Base-by-base conservation (phyloP, 2,329 filamentous ascomycete genomes). In the Xylaria arbuscula region DNA sequence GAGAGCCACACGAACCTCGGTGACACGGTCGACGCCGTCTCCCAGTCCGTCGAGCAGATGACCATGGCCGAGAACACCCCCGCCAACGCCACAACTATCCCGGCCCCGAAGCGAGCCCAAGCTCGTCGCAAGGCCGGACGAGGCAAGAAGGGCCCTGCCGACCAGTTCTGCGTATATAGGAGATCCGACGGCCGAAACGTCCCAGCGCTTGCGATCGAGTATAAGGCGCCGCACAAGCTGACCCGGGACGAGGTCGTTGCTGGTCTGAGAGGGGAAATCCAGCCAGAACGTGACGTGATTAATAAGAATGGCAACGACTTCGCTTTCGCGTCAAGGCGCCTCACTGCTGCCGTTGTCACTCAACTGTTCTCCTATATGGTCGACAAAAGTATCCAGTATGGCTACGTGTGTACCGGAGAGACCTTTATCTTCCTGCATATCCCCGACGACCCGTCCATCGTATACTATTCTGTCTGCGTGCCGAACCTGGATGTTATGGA, bases 1-100 rank as follows among this genome's bases (percentile, higher is more conserved):
- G 75, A 81, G 66, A 81, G 76, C 70, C 74, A 81, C 55, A 80
- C 74, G 1, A 81, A 80, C 61, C 73, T 80, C 17, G 74, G 77
- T 3, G 40, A 34, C 45, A 67, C 48, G 38, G 72, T 76, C 15
- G 62, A 76, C 55, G 64, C 51, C 57, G 55, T 77, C 19, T 75
- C 75, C 34, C 53, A 74, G 38, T 69, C 74, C 11, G 32, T 76
- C 28, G 73, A 79, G 45, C 53, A 70, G 15, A 71, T 77, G 65
- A 72, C 74, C 19, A 42, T 76, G 15, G 66, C 36, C 42, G 48
- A 42, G 50, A 36, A 64, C 34, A 32, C 3, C 48, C 66, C 28
- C 42, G 66, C 32, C 38, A 40, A 64, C n/a, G 64, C 32, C 58
- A 62, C 62, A 9, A 60, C 28, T 28, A 28, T 64, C 28, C 57